A percentile compares a stretch with the other conserved stretches of the same genome.
Evolutionary conservation across 116 monocot genomes (phyloP).

Genomic region (Posidonia oceanica): DNA sequence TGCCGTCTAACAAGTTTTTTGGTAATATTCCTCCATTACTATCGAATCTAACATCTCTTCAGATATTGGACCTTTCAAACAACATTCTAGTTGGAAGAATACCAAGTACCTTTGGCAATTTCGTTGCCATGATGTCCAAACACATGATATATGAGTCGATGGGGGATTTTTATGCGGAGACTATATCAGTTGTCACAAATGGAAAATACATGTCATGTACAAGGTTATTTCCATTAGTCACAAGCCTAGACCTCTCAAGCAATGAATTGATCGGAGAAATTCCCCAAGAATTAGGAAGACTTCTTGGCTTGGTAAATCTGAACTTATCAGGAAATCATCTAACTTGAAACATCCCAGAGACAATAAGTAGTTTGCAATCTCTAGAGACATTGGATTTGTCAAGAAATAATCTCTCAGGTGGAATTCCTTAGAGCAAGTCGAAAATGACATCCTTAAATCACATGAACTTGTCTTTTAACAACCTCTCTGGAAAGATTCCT

Average conservation of each 20-base stretch:
- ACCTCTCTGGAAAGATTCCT: no score
- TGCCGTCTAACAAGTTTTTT: conserved; percentile 12
- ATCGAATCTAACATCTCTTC: conserved; percentile 9
- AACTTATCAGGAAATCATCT: conserved; percentile 28
- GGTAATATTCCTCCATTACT: conserved; percentile 18
- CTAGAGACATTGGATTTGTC: no score
- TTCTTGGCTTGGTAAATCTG: conserved; percentile 11
- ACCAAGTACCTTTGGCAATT: conserved; percentile 7
- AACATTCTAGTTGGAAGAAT: conserved; percentile 18
- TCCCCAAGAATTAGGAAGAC: conserved; percentile 14
- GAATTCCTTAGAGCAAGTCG: no score
- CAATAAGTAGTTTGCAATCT: no score
- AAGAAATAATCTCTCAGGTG: no score
- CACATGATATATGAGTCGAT: neutral
- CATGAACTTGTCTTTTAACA: no score
- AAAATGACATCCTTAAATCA: no score
- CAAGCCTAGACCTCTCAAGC: conserved; percentile 27
- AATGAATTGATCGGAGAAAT: conserved; percentile 28
- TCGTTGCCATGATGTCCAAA: conserved; percentile 5
- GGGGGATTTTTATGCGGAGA: conserved; percentile 5
- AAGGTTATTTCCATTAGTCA: conserved; percentile 12
- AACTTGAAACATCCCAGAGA: neutral
- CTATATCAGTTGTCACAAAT: conserved; percentile 5
- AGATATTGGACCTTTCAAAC: conserved; percentile 21
- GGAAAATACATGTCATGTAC: conserved; percentile 3